Evolutionary conservation across 1,284 basidiomycete genomes (phyloP), one percentile per base, ranked within the genome.

Genomic region (Phellopilus nigrolimitatus): DNA sequence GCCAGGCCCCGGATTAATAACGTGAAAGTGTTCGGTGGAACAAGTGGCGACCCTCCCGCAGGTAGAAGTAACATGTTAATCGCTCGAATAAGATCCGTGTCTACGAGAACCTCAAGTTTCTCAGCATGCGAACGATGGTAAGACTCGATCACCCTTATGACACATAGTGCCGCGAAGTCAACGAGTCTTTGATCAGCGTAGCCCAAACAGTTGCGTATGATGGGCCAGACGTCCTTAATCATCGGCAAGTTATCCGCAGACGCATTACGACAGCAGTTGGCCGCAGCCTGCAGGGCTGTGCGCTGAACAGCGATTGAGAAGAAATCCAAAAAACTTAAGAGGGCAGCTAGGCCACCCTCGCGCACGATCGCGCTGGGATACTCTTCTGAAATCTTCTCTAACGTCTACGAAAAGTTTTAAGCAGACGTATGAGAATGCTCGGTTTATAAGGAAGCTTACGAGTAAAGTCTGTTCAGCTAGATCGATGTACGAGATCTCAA

Each of bases 371-470:
- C 83, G 54, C 88, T 89, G 1, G 95, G 94, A 60, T 93, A 92
- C 67, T 97, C 95, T 65, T 94, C 91, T 1, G 93, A 95, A 39
- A 97, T 94, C 72, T 97, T 97, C 71, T 97, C 93, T 71, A 97
- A 76, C 0, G 94, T 97, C 93, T 95, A 63, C 51, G 59, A 59
- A 53, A 60, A 61, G 53, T 52, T 57, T 58, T 59, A 65, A 57
- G 63, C 61, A 24, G 48, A 51, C 40, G 40, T 40, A 24, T n/a
- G 38, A 42, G 22, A 48, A 39, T 51, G 37, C 33, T 46, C 55
- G 28, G 38, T 51, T 41, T 49, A 56, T 54, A 22, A 38, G 34
- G 27, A 82, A 42, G 46, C 93, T 73, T 72, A 95, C 93, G 64
- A 91, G 94, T 56, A 97, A 71, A 4, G 94, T 95, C 69, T 97